phyloP scores from a whole-genome alignment of 495 filamentous ascomycete genomes.

The Hypoxylon subgilvum region DNA sequence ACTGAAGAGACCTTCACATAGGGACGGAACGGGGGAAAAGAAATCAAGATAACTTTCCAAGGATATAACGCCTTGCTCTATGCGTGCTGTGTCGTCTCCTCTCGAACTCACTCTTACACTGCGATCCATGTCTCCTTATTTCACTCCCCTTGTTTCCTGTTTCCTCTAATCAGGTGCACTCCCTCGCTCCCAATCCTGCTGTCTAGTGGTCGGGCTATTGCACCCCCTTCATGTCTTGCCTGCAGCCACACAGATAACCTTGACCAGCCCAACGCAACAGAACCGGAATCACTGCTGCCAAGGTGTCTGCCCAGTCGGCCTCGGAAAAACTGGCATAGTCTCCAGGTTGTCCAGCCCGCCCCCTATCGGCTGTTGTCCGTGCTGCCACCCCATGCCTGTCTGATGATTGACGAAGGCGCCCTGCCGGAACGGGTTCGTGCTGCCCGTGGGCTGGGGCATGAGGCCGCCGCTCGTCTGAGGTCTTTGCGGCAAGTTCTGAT shows the following conservation, averaged over 20 bases:
- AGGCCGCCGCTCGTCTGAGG: conserved; percentile 57
- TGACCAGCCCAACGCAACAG: neutral
- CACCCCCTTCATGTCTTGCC: no score
- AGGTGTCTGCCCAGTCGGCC: conserved; percentile 65
- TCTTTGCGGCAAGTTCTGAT: conserved; percentile 40
- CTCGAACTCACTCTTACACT: no score
- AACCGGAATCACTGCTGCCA: conserved; percentile 55
- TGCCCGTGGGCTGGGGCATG: conserved; percentile 74
- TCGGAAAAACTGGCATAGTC: conserved; percentile 84
- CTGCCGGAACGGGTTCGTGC: conserved; percentile 94
- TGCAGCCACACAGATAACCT: neutral
- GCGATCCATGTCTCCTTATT: no score
- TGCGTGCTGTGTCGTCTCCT: conserved; percentile 23
- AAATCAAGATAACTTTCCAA: no score
- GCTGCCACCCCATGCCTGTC: conserved; percentile 87
- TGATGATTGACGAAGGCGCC: conserved; percentile 84
- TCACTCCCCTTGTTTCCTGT: neutral
- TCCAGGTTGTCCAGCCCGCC: conserved; percentile 83
- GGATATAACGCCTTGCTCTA: conserved; percentile 37
- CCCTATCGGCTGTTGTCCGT: conserved; percentile 76
- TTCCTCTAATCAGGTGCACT: no score
- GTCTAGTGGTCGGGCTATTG: no score
- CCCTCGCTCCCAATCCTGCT: no score
- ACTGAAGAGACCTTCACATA: no score
- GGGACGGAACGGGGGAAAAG: conserved; percentile 15